These are phyloP conservation scores for Ganoderma lucidum DNA, from an alignment of 1,284 basidiomycete species.

Conservation along the genomic window DNA sequence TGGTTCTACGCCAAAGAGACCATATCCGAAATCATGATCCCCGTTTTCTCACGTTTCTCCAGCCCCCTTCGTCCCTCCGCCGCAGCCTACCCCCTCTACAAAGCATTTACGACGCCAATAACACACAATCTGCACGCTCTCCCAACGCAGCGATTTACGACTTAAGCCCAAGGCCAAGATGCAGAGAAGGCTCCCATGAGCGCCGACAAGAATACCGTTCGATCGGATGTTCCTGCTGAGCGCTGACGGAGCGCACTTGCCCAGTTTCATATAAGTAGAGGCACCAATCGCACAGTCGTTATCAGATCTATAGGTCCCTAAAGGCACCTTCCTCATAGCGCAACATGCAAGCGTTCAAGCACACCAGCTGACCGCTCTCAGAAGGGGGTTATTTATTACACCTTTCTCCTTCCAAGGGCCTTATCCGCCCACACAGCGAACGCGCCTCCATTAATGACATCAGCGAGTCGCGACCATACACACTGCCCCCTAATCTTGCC, in stretches of 20 bases:
- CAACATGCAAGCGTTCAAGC: background rate
- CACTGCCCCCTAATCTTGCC: background rate
- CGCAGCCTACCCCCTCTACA: background rate
- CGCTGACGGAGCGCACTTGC: slow-evolving; percentile 20
- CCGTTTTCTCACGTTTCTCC: slow-evolving; percentile 36
- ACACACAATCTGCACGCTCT: background rate
- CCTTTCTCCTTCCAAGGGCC: background rate
- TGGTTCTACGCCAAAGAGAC: slow-evolving; percentile 37
- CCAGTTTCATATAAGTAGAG: background rate
- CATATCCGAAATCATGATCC: slow-evolving; percentile 36
- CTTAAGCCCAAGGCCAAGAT: slow-evolving; percentile 3
- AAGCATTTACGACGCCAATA: background rate
- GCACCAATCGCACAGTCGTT: slow-evolving; percentile 3
- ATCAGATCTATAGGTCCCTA: slow-evolving; percentile 10
- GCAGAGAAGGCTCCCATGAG: slow-evolving; percentile 10
- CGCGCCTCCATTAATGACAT: slow-evolving; percentile 24
- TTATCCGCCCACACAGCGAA: slow-evolving; percentile 24
- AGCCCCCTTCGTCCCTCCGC: slow-evolving; percentile 13
- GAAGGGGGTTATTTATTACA: background rate
- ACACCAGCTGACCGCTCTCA: background rate
- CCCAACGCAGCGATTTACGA: background rate
- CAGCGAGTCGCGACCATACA: slow-evolving; percentile 1
- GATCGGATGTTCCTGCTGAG: slow-evolving; percentile 29
- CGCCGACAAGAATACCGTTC: slow-evolving; percentile 18
- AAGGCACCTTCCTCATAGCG: too few species aligned